A percentile compares a stretch with the other conserved stretches of the same genome.
Evolutionary conservation across 345 rosid species (phyloP).

Genomic region (Aethionema arabicum): DNA sequence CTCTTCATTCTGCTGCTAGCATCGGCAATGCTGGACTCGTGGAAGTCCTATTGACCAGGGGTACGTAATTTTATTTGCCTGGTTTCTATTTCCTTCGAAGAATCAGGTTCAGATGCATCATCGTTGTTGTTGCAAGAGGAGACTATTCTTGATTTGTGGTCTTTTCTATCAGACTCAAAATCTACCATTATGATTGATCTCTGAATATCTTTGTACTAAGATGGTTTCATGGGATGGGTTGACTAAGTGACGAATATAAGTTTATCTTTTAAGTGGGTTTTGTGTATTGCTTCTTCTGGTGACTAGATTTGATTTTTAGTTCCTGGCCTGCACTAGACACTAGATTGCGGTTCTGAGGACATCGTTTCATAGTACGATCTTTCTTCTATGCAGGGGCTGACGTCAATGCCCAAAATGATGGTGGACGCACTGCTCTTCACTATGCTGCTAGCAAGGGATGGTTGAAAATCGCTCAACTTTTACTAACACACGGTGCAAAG

Average conservation of each 20-base stretch:
- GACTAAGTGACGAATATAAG: not conserved
- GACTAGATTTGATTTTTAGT: not conserved
- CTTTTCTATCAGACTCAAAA: not conserved
- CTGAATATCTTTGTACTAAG: not conserved
- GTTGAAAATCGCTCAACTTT: constrained; percentile 61
- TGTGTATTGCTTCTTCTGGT: not conserved
- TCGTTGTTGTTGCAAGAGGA: not conserved
- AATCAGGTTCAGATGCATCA: not conserved
- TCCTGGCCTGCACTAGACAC: not conserved
- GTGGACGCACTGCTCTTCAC: constrained; percentile 90
- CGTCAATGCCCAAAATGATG: constrained; percentile 69
- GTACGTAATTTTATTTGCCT: constrained; percentile 34
- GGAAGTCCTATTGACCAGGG: constrained; percentile 55
- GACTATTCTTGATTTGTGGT: not conserved
- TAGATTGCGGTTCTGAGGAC: not conserved
- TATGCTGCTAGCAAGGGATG: constrained; percentile 97
- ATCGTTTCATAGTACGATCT: not conserved
- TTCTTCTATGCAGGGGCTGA: constrained; percentile 58
- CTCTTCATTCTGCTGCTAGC: constrained; percentile 84
- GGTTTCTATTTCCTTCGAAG: not conserved
- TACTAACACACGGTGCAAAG: constrained; percentile 65
- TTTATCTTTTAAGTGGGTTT: not conserved
- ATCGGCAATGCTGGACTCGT: constrained; percentile 61
- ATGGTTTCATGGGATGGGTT: not conserved
- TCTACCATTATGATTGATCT: not conserved